Conservation (phyloP, 1,284 basidiomycete species). For the Leccinum griseonigrum region DNA sequence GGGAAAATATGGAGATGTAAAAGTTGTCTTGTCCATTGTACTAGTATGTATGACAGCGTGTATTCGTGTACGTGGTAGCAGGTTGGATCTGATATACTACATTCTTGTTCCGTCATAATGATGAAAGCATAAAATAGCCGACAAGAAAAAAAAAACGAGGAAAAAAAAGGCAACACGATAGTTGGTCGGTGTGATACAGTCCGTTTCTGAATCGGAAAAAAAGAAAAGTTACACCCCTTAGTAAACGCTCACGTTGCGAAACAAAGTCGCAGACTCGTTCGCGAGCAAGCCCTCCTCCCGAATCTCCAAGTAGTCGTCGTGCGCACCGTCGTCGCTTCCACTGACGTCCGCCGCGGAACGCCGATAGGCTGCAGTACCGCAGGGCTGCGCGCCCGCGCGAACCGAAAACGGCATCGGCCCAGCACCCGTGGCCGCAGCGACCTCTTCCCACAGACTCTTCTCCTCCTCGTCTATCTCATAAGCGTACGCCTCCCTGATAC, state of each 20-base stretch:
- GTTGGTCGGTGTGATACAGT: constrained; percentile 8
- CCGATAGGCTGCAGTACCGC: constrained; percentile 8
- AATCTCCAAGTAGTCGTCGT: constrained; percentile 14
- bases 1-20: not conserved
- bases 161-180: not conserved
- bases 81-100: constrained; percentile 12
- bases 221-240: not conserved
- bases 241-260: constrained; percentile 26
- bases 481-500: constrained; percentile 15
- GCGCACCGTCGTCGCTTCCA: not conserved
- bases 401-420: constrained; percentile 13
- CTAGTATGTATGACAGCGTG: constrained; percentile 8
- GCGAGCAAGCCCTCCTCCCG: constrained; percentile 18
- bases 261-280: constrained; percentile 15
- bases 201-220: not conserved
- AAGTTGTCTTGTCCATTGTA: constrained; percentile 4
- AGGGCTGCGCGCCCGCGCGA: constrained; percentile 8
- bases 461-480: constrained; percentile 30
- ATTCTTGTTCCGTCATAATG: constrained; percentile 9
- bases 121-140: constrained; percentile 24
- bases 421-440: constrained; percentile 23
- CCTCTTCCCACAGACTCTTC: constrained; percentile 29
- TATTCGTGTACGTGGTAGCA: constrained; percentile 1
- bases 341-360: constrained; percentile 5
- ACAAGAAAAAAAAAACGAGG: not conserved